Conservation (phyloP, 1,139 yeast genomes). For the Yamadazyma diospyri region DNA sequence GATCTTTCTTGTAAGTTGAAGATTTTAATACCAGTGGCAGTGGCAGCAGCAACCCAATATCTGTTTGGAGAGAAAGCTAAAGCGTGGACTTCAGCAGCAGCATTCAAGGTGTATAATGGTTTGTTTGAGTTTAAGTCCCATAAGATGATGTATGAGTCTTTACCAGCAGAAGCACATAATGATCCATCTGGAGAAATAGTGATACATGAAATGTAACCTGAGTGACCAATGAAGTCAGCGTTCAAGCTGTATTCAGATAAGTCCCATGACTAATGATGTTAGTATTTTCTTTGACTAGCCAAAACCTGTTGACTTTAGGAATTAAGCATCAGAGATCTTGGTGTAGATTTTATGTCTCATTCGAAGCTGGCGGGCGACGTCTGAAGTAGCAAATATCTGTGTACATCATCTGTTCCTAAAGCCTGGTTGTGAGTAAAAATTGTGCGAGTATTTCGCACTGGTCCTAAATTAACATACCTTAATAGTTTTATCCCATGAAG, state of each 20-base stretch:
- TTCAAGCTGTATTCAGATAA: conserved; percentile 78
- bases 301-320: conserved; percentile 3
- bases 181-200: conserved; percentile 99
- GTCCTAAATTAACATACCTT: conserved; percentile 87
- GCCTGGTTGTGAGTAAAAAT: background rate
- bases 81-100: conserved; percentile 97
- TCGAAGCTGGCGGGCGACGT: conserved; percentile 65
- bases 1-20: conserved; percentile 96
- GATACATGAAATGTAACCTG: conserved; percentile 96
- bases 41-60: conserved; percentile 99
- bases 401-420: conserved; percentile 50
- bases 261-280: conserved; percentile 80
- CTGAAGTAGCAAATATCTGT: conserved; percentile 99
- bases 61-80: conserved; percentile 99
- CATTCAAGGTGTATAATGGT: conserved; percentile 91
- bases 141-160: conserved; percentile 98
- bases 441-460: conserved; percentile 18
- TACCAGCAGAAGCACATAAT: conserved; percentile 98
- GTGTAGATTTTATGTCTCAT: conserved; percentile 96
- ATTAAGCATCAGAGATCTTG: conserved; percentile 88
- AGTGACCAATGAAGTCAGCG: conserved; percentile 99
- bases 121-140: conserved; percentile 93
- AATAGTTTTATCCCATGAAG: conserved; percentile 98
- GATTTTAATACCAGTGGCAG: conserved; percentile 96
- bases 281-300: too few relatives aligned